phyloP scores from a whole-genome alignment of 2,329 filamentous ascomycete species.

The Penicillium sp. region DNA sequence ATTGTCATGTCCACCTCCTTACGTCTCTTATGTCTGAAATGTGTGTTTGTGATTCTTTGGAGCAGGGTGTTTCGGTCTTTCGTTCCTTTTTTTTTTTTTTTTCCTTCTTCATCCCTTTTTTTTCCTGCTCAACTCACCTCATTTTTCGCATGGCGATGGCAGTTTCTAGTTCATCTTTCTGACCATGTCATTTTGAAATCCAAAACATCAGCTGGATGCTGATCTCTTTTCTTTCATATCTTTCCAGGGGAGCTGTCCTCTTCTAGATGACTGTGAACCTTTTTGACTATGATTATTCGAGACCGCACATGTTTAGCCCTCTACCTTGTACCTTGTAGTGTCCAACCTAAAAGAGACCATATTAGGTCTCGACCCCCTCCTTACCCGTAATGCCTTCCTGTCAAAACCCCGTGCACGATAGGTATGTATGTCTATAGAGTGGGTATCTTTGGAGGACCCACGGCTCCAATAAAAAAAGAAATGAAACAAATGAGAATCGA shows the following conservation, averaged over 20 bases:
- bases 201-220: constrained; percentile 9
- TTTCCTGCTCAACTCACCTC: background rate
- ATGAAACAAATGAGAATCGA: too few relatives aligned
- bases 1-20: constrained; percentile 18
- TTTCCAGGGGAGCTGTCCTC: background rate
- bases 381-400: too few relatives aligned
- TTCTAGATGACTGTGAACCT: too few relatives aligned
- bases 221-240: background rate
- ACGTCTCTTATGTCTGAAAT: constrained; percentile 29
- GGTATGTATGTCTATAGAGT: too few relatives aligned
- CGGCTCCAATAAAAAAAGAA: too few relatives aligned
- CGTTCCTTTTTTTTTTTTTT: background rate
- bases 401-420: too few relatives aligned
- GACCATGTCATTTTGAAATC: constrained; percentile 5
- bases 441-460: too few relatives aligned
- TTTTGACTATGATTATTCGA: too few relatives aligned
- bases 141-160: background rate
- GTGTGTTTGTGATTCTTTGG: constrained; percentile 16
- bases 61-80: constrained; percentile 21
- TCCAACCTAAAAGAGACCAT: background rate
- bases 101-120: too few relatives aligned
- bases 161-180: background rate
- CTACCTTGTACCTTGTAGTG: background rate
- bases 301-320: background rate
- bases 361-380: too few relatives aligned